Base-by-base conservation (phyloP, 495 filamentous ascomycete genomes). In the Aspergillus carlsbadensis region DNA sequence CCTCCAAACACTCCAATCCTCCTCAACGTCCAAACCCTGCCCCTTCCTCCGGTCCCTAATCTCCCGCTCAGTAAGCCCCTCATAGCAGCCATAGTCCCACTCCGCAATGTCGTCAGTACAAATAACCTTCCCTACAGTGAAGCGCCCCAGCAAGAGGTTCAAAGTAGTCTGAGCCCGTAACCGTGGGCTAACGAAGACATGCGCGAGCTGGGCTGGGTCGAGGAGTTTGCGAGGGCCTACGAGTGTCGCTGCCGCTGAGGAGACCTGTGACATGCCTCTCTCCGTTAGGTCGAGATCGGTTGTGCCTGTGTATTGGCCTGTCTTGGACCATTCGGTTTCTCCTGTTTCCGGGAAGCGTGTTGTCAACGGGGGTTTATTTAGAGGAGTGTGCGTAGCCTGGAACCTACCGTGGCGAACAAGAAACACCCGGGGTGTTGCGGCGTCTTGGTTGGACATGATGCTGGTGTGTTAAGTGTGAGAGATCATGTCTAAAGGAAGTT, bases 21-120 rank as follows among this genome's bases (percentile, higher is more conserved):
- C 64, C 49, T 83, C 75, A 11, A 34, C 44, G 60, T 87, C 83
- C 26, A 90, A 68, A 3, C 84, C 80, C 58, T 87, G 67, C 59
- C 79, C 69, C 66, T 76, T 81, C 20, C 90, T 76, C 52, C 79
- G 57, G 29, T 78, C 72, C 14, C 82, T 66, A 60, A 96, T 96
- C 63, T 88, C 70, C 5, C 78, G 67, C 6, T 78, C 83, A 21
- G 85, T 84, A 58, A 92, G 75, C 6, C 92, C 92, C 66, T 96
- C 92, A 63, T 96, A 96, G 60, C 84, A 76, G 17, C 92, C 92
- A 61, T 96, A 96, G 59, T 88, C 87, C 91, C 91, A 96, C 65
- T 96, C 91, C 1, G 85, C 77, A 26, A 96, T 79, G 24, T 85
- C 76, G 42, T 88, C 82, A 0, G 85, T 89, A 29, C 84, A 73